phyloP scores from a whole-genome alignment of 495 filamentous ascomycete genomes.

The Penicillium samsonianum region DNA sequence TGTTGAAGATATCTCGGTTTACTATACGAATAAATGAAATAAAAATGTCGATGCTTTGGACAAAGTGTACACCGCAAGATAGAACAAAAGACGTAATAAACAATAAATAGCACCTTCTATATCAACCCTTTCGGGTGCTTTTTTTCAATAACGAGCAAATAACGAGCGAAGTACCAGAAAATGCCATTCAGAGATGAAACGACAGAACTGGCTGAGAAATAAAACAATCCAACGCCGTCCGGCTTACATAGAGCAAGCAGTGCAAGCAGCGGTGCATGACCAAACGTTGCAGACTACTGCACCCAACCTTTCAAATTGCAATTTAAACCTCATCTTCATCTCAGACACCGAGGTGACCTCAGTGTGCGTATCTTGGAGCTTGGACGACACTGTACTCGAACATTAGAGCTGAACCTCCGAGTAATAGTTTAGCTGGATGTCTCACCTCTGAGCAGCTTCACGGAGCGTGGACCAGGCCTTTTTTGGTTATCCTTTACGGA shows the following conservation, averaged over 20 bases:
- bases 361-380: constrained; percentile 42
- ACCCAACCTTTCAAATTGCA: constrained; percentile 38
- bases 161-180: constrained; percentile 22
- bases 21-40: constrained; percentile 2
- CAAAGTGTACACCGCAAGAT: not conserved
- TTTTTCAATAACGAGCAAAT: constrained; percentile 24
- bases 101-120: constrained; percentile 10
- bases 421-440: not conserved
- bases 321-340: constrained; percentile 35
- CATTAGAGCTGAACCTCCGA: constrained; percentile 1
- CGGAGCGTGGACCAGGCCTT: constrained; percentile 35
- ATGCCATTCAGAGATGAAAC: constrained; percentile 16
- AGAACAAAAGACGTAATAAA: constrained; percentile 8
- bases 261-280: constrained; percentile 27
- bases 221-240: constrained; percentile 25
- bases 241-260: constrained; percentile 27
- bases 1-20: not conserved
- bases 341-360: constrained; percentile 31
- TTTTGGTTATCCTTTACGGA: constrained; percentile 33
- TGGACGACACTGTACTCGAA: constrained; percentile 44
- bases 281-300: constrained; percentile 31
- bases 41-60: constrained; percentile 2
- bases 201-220: constrained; percentile 21
- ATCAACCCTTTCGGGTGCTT: constrained; percentile 16
- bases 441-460: constrained; percentile 45